Conservation (phyloP, 768 basidiomycete genomes). For the Gautieria morchelliformis region DNA sequence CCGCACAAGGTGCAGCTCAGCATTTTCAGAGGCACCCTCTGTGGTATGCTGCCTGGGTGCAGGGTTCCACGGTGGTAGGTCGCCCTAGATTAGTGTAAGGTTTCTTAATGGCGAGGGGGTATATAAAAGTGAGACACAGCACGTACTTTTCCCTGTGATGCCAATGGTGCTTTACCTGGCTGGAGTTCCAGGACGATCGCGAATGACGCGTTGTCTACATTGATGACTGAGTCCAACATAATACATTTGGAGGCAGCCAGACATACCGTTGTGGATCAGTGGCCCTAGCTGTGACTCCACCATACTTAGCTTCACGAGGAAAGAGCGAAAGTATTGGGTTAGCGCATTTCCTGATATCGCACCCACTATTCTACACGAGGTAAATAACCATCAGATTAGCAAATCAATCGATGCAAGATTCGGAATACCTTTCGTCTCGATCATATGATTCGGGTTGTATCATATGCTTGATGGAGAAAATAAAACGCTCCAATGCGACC, state of each 20-base stretch:
- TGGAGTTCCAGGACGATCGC: conserved; percentile 74
- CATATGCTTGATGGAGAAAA: conserved; percentile 82
- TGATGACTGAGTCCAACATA: background rate
- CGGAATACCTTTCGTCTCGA: conserved; percentile 53
- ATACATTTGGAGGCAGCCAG: background rate
- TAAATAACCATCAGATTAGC: background rate
- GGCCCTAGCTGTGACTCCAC: conserved; percentile 62
- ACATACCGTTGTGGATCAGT: conserved; percentile 38
- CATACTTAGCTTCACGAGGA: conserved; percentile 72
- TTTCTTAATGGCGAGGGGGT: background rate
- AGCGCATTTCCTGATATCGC: conserved; percentile 59
- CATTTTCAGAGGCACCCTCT: conserved; percentile 47
- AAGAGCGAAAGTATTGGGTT: conserved; percentile 71
- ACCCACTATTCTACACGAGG: conserved; percentile 46
- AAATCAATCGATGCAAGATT: background rate
- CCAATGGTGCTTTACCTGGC: conserved; percentile 51
- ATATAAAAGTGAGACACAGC: background rate
- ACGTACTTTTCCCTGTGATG: conserved; percentile 35
- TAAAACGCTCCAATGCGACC: conserved; percentile 77
- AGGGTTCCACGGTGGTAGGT: conserved; percentile 75
- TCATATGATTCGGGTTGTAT: conserved; percentile 59
- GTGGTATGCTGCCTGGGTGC: conserved; percentile 65
- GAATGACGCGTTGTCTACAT: conserved; percentile 63
- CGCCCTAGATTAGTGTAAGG: conserved; percentile 24
- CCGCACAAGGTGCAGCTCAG: conserved; percentile 66